Evolutionary conservation across 2,329 filamentous ascomycete species (phyloP).

Genomic region (Dryadomyces quercus-mongolicae): DNA sequence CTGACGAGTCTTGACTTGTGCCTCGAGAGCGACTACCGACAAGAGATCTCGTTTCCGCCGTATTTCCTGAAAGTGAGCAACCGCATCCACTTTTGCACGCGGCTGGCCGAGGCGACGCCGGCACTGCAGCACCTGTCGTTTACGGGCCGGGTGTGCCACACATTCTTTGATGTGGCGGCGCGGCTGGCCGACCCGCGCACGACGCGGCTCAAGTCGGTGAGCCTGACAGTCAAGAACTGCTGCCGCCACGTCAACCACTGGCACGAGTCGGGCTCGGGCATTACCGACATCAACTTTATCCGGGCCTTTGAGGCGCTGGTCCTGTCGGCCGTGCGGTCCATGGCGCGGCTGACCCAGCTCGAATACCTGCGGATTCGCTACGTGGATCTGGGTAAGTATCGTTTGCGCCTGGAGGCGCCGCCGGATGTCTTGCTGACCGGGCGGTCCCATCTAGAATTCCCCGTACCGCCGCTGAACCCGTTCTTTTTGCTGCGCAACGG

Average conservation of each 20-base stretch:
- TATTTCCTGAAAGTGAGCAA: slow-evolving; percentile 49
- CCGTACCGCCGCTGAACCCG: slow-evolving; percentile 58
- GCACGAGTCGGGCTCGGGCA: slow-evolving; percentile 55
- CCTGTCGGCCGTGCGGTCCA: slow-evolving; percentile 46
- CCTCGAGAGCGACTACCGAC: slow-evolving; percentile 59
- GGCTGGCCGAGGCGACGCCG: slow-evolving; percentile 47
- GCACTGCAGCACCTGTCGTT: slow-evolving; percentile 57
- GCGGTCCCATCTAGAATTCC: slow-evolving; percentile 41
- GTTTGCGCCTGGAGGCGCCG: background rate
- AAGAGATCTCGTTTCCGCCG: slow-evolving; percentile 46
- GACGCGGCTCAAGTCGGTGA: slow-evolving; percentile 49
- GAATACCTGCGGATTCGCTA: slow-evolving; percentile 59
- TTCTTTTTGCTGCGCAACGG: slow-evolving; percentile 54
- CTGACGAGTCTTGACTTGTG: slow-evolving; percentile 55
- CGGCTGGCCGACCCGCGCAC: slow-evolving; percentile 33
- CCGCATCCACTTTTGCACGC: slow-evolving; percentile 51
- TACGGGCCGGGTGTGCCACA: slow-evolving; percentile 58
- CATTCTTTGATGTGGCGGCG: slow-evolving; percentile 52
- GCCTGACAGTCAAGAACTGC: slow-evolving; percentile 63
- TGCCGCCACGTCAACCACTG: slow-evolving; percentile 45
- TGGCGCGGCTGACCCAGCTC: slow-evolving; percentile 46
- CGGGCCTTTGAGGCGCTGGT: slow-evolving; percentile 58
- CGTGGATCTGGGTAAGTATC: slow-evolving; percentile 50
- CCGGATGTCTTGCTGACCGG: background rate
- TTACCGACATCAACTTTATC: slow-evolving; percentile 62